Evolutionary conservation across 2,329 filamentous ascomycete species (phyloP), one percentile per base, ranked within the genome.

Genomic region (Colletotrichum sp.): DNA sequence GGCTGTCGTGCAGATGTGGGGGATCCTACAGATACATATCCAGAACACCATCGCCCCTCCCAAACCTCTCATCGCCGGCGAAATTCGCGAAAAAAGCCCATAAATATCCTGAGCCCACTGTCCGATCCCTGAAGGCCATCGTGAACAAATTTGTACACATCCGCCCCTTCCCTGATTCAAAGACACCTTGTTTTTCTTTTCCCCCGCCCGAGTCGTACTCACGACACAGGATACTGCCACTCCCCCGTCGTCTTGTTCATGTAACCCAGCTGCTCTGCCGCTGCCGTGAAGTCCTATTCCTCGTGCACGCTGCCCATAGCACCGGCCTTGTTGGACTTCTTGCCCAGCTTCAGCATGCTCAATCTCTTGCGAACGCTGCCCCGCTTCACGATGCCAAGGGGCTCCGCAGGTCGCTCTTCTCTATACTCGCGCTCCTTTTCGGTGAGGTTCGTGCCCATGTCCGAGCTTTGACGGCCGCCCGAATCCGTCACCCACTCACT

Each of bases 341-440:
- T 93, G 34, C 94, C 93, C 67, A 96, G 89, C 83, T 94, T 95
- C 81, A 98, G 88, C 80, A 96, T 88, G 83, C 95, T 97, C 79
- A 98, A 88, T 81, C 95, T 87, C 86, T 95, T 96, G 85, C 93
- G 92, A 79, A 98, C 91, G 74, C 92, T 94, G 44, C 90, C 91
- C 68, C 90, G 90, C 81, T 89, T 89, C 72, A 84, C 82, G 48
- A 86, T 81, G 6, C 85, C 84, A 32, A 65, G 34, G 5, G 26
- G 34, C 8, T 70, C 69, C 4, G 24, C 39, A 4, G 83, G 28
- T 4, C 63, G 36, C n/a, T 76, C 75, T 4, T 76, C 87, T 59
- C 81, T 82, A 36, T 81, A 79, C 1, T 72, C 70, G 26, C 80
- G 70, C 62, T 82, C 79, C 62, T 76, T 76, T 39, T 82, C 80